These are phyloP conservation scores for Oryza officinalis DNA, from an alignment of 176 grass and related monocot species.

Conservation along the genomic window DNA sequence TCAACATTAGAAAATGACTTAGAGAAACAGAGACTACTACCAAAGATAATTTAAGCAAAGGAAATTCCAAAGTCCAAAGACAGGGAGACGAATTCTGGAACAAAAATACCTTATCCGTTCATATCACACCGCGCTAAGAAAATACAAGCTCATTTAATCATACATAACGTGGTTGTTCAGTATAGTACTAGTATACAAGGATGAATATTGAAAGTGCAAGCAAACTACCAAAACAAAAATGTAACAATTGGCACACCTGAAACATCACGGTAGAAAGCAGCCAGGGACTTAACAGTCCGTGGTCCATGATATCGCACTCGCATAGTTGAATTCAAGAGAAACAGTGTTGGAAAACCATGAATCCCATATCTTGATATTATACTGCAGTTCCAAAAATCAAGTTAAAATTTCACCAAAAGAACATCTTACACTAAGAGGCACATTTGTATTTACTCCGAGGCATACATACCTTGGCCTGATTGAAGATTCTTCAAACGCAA, in stretches of 20 bases:
- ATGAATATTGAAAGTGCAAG: conserved; percentile 2
- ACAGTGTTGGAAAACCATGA: conserved; percentile 92
- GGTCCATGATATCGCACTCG: conserved; percentile 81
- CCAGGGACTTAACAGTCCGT: conserved; percentile 60
- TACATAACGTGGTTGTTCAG: neutral
- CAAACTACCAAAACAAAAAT: neutral
- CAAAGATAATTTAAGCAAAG: neutral
- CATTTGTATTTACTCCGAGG: neutral
- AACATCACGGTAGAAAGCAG: conserved; percentile 83
- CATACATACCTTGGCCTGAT: conserved; percentile 82
- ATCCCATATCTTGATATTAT: conserved; percentile 94
- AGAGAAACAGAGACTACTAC: neutral
- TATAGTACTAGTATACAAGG: neutral
- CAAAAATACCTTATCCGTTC: neutral
- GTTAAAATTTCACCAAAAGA: conserved; percentile 28
- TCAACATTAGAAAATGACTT: conserved; percentile 18
- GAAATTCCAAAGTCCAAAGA: neutral
- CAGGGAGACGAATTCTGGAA: neutral
- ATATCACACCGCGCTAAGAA: neutral
- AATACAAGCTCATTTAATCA: neutral
- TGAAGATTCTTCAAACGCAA: conserved; percentile 91
- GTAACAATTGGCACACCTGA: conserved; percentile 52
- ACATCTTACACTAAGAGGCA: neutral
- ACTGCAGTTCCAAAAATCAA: conserved; percentile 49
- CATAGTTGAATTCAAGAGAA: conserved; percentile 97